Percentiles rank a stretch among this genome's conserved stretches.
These are phyloP conservation scores for Xylaria cubensis DNA, from an alignment of 495 filamentous ascomycete species.

Conservation along the genomic window DNA sequence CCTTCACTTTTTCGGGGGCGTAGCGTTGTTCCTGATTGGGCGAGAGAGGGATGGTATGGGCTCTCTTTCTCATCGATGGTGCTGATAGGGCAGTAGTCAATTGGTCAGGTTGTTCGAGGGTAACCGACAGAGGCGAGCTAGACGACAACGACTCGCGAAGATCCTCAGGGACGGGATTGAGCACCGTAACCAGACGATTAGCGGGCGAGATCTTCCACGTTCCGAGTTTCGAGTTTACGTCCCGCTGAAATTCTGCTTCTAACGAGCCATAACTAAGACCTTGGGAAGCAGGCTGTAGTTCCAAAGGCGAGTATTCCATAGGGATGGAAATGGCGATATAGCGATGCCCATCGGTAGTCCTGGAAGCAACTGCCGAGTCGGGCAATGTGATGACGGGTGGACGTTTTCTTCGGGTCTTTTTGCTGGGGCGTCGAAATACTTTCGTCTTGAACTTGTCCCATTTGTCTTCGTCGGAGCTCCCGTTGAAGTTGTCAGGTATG, in stretches of 20 bases:
- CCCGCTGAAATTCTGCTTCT: constrained; percentile 19
- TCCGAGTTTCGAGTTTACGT: constrained; percentile 5
- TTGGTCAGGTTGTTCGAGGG: neutral
- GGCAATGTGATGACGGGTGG: constrained; percentile 48
- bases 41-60: constrained; percentile 5
- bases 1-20: neutral
- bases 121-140: constrained; percentile 21
- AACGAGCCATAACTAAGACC: constrained; percentile 19
- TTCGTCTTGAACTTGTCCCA: constrained; percentile 38
- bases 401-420: constrained; percentile 28
- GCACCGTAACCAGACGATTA: constrained; percentile 28
- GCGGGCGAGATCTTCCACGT: constrained; percentile 26
- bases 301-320: constrained; percentile 37
- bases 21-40: constrained; percentile 22
- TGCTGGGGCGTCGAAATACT: constrained; percentile 34
- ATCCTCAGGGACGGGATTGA: constrained; percentile 38
- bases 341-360: constrained; percentile 48
- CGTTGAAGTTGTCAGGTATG: constrained; percentile 38
- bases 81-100: neutral
- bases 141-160: constrained; percentile 39
- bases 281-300: constrained; percentile 10
- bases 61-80: constrained; percentile 13
- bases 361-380: constrained; percentile 53
- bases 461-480: constrained; percentile 30
- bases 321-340: constrained; percentile 63